These are phyloP conservation scores for Melanomma pulvis-pyrius DNA, from an alignment of 495 filamentous ascomycete species.

Conservation along the genomic window DNA sequence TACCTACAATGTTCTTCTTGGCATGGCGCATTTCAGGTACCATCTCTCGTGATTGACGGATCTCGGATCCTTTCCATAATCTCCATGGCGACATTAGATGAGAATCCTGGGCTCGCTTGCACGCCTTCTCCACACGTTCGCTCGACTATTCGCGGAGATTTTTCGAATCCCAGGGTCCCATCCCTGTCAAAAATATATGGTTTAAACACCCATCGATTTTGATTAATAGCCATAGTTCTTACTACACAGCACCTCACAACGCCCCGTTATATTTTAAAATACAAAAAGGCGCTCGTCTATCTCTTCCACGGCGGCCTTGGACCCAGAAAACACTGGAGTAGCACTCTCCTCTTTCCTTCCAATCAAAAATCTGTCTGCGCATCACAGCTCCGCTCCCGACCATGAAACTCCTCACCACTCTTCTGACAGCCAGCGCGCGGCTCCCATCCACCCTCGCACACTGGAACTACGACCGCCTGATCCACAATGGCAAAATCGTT, in stretches of 20 bases:
- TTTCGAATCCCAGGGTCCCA: not conserved
- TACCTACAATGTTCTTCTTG: too few relatives aligned
- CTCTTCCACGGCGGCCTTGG: not conserved
- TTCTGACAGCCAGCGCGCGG: not conserved
- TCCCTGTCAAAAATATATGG: not conserved
- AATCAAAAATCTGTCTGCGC: not conserved
- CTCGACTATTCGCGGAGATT: conserved; percentile 4
- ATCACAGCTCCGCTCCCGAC: not conserved
- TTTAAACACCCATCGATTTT: conserved; percentile 15
- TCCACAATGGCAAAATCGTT: conserved; percentile 12
- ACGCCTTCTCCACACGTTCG: not conserved
- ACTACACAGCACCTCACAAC: not conserved
- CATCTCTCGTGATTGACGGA: not conserved
- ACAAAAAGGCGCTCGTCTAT: not conserved
- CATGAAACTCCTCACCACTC: conserved; percentile 7
- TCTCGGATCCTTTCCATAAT: not conserved
- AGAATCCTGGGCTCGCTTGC: too few relatives aligned
- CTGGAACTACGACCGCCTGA: conserved; percentile 17
- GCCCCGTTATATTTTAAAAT: not conserved
- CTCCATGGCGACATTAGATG: not conserved
- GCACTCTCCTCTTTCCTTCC: not conserved
- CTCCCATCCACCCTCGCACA: conserved; percentile 3
- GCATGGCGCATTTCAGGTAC: too few relatives aligned
- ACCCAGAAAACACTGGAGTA: too few relatives aligned
- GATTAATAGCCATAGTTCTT: not conserved